Conservation (phyloP, 2,329 filamentous ascomycete genomes). For the Sarocladium brachiariae region DNA sequence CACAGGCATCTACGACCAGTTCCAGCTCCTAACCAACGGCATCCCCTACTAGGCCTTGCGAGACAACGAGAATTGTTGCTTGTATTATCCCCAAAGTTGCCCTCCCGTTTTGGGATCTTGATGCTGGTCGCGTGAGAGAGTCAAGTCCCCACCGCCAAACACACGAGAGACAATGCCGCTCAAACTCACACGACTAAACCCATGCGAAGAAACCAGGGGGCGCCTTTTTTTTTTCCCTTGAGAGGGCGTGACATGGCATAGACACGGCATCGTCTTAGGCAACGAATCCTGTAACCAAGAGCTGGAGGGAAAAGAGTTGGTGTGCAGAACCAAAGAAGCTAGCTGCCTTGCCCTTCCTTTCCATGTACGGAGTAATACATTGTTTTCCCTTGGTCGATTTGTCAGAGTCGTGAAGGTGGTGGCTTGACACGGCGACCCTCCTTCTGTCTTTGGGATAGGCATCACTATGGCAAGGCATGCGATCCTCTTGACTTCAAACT, state of each 20-base stretch:
- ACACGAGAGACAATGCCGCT: neutral
- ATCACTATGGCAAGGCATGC: neutral
- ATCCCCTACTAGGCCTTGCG: constrained; percentile 68
- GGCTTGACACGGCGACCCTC: neutral
- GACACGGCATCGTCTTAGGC: neutral
- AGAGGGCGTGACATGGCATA: neutral
- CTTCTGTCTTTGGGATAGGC: constrained; percentile 4
- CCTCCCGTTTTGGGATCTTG: too few relatives aligned
- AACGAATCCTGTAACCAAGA: neutral
- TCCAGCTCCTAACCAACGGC: constrained; percentile 93
- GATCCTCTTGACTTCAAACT: neutral
- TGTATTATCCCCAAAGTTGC: too few relatives aligned
- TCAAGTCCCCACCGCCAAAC: neutral
- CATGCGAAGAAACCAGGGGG: neutral
- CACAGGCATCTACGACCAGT: constrained; percentile 95
- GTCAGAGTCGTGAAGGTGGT: neutral
- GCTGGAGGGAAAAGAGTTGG: neutral
- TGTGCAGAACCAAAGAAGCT: neutral
- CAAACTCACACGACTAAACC: neutral
- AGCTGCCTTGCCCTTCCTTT: constrained; percentile 5
- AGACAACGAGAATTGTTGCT: too few relatives aligned
- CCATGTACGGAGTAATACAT: too few relatives aligned
- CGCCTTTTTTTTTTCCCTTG: neutral
- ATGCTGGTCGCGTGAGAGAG: neutral
- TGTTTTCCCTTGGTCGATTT: neutral